Base-by-base conservation (phyloP, 2,329 filamentous ascomycete species). In the Bipolaris gigantea region DNA sequence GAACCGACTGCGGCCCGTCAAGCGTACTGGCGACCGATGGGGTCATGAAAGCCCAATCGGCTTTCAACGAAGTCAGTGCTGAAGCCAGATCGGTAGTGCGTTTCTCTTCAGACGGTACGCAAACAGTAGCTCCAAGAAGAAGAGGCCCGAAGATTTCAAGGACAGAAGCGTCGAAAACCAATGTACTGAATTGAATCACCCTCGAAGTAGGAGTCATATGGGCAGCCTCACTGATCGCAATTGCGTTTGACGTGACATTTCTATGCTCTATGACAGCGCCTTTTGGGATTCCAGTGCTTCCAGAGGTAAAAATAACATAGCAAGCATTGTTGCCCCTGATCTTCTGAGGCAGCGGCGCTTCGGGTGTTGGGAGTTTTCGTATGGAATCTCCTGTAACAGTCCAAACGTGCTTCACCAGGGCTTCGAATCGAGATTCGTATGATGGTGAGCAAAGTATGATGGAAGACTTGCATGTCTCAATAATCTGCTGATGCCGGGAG, bases 21-120 rank as follows among this genome's bases (percentile, higher is more conserved):
- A 73, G 60, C 8, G 69, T 59, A 67, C 76, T 68, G n/a, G 69
- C 71, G 1, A 72, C 64, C 7, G 70, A 71, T 13, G 71, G 70
- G 8, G 71, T 73, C 19, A 73, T 53, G 46, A 69, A 70, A 5
- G 65, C 66, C 70, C 69, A 72, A n/a, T 65, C 63, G 1, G 66
- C 66, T 16, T 57, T 57, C 25, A 71, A 35, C 5, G 57, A 59
- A 27, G 65, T 72, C 27, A 73, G 67, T 2, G 70, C 64, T 13
- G 72, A 73, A 5, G 75, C 69, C 10, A 80, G 71, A 55, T 81
- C 75, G 34, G 77, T 74, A 23, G 78, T 67, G 5, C 78, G 75
- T 38, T 80, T 76, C 30, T 72, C 60, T 19, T 75, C 71, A 1
- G 67, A 70, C 1, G 73, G 71, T 16, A 75, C 60, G 42, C 73